A percentile compares a stretch with the other conserved stretches of the same genome.
phyloP scores from a whole-genome alignment of 768 basidiomycete genomes.

The Mycena latifolia region DNA sequence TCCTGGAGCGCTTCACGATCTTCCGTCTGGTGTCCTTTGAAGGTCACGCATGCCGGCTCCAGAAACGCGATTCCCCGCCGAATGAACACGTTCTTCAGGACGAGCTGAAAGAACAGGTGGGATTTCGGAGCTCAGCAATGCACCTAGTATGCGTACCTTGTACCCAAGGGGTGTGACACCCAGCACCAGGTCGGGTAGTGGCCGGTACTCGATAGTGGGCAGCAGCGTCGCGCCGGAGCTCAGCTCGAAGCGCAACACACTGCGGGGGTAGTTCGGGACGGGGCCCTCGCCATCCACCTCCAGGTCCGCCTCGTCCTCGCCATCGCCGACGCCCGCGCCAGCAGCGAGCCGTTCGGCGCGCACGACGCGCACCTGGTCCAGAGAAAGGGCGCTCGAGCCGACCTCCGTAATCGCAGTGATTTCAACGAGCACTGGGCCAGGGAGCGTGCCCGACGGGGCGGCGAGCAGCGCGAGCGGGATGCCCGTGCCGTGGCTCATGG shows the following conservation, averaged over 20 bases:
- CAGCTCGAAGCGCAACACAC: slow-evolving; percentile 81
- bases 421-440: slow-evolving; percentile 77
- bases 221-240: slow-evolving; percentile 81
- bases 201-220: slow-evolving; percentile 83
- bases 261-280: slow-evolving; percentile 84
- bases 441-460: slow-evolving; percentile 49
- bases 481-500: slow-evolving; percentile 78
- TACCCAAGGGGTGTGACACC: slow-evolving; percentile 85
- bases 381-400: slow-evolving; percentile 83
- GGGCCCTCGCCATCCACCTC: slow-evolving; percentile 79
- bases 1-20: slow-evolving; percentile 74
- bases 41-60: slow-evolving; percentile 72
- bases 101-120: slow-evolving; percentile 59
- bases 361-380: slow-evolving; percentile 77
- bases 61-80: slow-evolving; percentile 82
- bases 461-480: slow-evolving; percentile 60
- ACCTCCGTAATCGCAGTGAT: slow-evolving; percentile 86
- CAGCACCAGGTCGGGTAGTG: slow-evolving; percentile 73
- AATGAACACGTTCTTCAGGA: slow-evolving; percentile 76
- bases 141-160: slow-evolving; percentile 74
- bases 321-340: slow-evolving; percentile 57
- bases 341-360: slow-evolving; percentile 74
- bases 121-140: slow-evolving; percentile 3
- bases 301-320: slow-evolving; percentile 65
- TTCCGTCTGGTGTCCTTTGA: slow-evolving; percentile 72